Conservation (phyloP, 2,329 filamentous ascomycete genomes). For the Phyllosticta ampelicida region DNA sequence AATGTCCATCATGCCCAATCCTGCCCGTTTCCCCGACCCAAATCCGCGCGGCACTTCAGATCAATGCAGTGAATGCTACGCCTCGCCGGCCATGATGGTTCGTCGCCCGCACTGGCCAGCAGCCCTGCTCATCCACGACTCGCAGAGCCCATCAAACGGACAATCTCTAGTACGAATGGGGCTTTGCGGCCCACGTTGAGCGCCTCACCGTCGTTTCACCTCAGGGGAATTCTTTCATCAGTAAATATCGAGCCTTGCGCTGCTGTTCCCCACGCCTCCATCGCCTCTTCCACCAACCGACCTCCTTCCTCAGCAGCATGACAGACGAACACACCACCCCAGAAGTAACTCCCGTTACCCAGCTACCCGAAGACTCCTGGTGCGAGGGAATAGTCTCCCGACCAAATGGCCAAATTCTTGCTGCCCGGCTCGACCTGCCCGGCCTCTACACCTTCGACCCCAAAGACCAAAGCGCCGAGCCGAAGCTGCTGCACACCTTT, state of each 20-base stretch:
- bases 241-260: not conserved
- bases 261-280: not conserved
- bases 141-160: not conserved
- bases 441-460: slow-evolving; percentile 11
- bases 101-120: not conserved
- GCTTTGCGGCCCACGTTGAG: not conserved
- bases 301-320: not conserved
- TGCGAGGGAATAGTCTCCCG: slow-evolving; percentile 6
- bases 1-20: not conserved
- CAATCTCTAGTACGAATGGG: not conserved
- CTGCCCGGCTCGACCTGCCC: slow-evolving; percentile 6
- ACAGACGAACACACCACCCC: not conserved
- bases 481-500: slow-evolving; percentile 6
- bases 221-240: not conserved
- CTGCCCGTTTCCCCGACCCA: not conserved
- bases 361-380: slow-evolving; percentile 8
- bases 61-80: too few species aligned
- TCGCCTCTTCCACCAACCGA: not conserved
- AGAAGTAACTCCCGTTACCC: slow-evolving; percentile 2
- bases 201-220: not conserved
- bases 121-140: not conserved
- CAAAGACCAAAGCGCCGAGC: not conserved
- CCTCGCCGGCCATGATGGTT: not conserved
- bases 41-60: not conserved
- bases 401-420: slow-evolving; percentile 8